These are phyloP conservation scores for Cerrena zonata DNA, from an alignment of 1,284 basidiomycete species.

Conservation along the genomic window DNA sequence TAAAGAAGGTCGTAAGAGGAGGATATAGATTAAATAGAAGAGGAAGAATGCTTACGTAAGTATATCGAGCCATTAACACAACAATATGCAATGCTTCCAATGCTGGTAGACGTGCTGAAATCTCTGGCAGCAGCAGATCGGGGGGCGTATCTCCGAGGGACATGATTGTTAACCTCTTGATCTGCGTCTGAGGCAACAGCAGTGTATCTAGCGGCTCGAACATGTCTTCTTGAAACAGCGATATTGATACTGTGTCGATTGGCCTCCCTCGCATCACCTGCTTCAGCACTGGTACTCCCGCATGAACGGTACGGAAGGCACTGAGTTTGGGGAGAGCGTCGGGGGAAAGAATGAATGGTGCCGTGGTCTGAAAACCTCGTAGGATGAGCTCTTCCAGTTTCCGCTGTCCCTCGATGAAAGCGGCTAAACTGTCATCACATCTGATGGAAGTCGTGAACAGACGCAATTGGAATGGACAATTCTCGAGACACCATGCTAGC, in stretches of 20 bases:
- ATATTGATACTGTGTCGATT: slow-evolving; percentile 46
- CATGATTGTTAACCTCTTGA: slow-evolving; percentile 52
- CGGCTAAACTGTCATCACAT: slow-evolving; percentile 40
- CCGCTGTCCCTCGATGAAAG: slow-evolving; percentile 48
- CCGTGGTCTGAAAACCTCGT: slow-evolving; percentile 36
- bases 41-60: slow-evolving; percentile 30
- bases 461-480: slow-evolving; percentile 35
- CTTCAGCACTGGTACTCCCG: slow-evolving; percentile 39
- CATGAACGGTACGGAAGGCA: slow-evolving; percentile 50
- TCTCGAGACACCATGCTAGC: slow-evolving; percentile 43
- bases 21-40: background rate
- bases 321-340: slow-evolving; percentile 42
- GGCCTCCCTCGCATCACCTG: slow-evolving; percentile 45
- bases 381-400: slow-evolving; percentile 47
- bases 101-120: slow-evolving; percentile 39
- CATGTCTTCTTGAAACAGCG: slow-evolving; percentile 40
- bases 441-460: slow-evolving; percentile 49
- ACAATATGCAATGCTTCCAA: slow-evolving; percentile 56
- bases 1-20: background rate
- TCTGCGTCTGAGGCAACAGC: slow-evolving; percentile 30
- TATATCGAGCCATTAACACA: slow-evolving; percentile 40
- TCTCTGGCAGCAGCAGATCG: slow-evolving; percentile 37
- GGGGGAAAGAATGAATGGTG: slow-evolving; percentile 33
- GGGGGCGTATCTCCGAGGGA: slow-evolving; percentile 45
- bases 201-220: slow-evolving; percentile 40